Base-by-base conservation (phyloP, 495 filamentous ascomycete genomes). In the Viridothelium virens region DNA sequence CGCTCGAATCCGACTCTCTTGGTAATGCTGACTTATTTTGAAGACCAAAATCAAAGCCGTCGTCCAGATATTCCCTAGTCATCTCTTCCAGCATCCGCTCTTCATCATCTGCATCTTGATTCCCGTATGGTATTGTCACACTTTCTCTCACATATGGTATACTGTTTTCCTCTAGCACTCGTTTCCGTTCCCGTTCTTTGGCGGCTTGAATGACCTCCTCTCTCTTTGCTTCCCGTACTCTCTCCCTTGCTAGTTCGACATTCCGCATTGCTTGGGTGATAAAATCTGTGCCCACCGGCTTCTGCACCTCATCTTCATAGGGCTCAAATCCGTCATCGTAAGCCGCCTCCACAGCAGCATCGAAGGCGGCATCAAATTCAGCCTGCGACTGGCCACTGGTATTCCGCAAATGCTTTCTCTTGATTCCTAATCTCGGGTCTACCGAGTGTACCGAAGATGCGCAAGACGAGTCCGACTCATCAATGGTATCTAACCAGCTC, bases 271-370 rank as follows among this genome's bases (percentile, higher is more conserved):
- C 65, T 9, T 62, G 36, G 16, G 62, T 33, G 3, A 59, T 31
- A 59, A 59, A 59, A 36, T 59, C 53, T 9, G 18, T 59, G 5
- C 31, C 53, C 6, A 41, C 41, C 44, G 14, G 38, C 65, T 53
- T 65, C 44, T 56, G 64, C 10, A 69, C 74, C 38, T 77, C 75
- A 14, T 78, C 79, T 63, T 84, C 83, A 71, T 84, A 88, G 5
- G 90, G 89, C 71, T 96, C 92, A 70, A 90, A 89, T 5, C 90
- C 91, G 69, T 97, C 91, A 74, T 96, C 90, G 74, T 97, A 97
- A 31, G 94, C 94, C 47, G 93, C 92, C 74, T 97, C 94, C 10
- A 97, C 90, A 12, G 95, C 95, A 2, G 91, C 94, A 79, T 98
- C 94, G 39, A 97, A 79, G 38, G 95, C 95, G 39, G 92, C 91